These are phyloP conservation scores for Cyclotella distinguenda DNA, from an alignment of 108 stramenopile genomes.

Conservation along the genomic window DNA sequence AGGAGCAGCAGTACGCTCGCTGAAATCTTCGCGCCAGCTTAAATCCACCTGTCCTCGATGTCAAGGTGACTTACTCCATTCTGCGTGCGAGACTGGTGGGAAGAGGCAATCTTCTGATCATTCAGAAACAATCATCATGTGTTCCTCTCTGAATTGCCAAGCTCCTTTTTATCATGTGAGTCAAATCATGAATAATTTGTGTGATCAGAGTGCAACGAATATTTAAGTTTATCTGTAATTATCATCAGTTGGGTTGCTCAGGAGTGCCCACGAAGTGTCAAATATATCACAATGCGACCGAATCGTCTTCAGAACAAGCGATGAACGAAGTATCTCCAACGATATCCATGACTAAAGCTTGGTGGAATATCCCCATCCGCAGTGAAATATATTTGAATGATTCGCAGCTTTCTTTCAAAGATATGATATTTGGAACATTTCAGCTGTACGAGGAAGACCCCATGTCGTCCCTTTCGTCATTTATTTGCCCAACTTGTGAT, in stretches of 20 bases:
- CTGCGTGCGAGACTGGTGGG: too few species aligned
- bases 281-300: constrained; percentile 14
- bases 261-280: constrained; percentile 23
- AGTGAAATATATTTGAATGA: neutral
- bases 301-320: neutral
- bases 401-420: neutral
- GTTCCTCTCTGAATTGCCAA: too few species aligned
- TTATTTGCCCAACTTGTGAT: constrained; percentile 44
- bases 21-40: too few species aligned
- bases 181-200: too few species aligned
- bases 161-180: too few species aligned
- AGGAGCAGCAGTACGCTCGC: too few species aligned
- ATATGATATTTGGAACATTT: constrained; percentile 6
- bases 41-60: too few species aligned
- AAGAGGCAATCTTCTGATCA: too few species aligned
- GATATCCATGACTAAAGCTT: neutral
- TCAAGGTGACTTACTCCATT: too few species aligned
- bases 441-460: constrained; percentile 13
- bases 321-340: neutral
- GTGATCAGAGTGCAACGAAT: neutral
- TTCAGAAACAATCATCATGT: too few species aligned
- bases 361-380: constrained; percentile 12
- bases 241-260: constrained; percentile 6
- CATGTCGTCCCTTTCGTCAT: constrained; percentile 13
- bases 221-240: neutral